Conservation (phyloP, 2,329 filamentous ascomycete genomes). For the Colletotrichum incanum region DNA sequence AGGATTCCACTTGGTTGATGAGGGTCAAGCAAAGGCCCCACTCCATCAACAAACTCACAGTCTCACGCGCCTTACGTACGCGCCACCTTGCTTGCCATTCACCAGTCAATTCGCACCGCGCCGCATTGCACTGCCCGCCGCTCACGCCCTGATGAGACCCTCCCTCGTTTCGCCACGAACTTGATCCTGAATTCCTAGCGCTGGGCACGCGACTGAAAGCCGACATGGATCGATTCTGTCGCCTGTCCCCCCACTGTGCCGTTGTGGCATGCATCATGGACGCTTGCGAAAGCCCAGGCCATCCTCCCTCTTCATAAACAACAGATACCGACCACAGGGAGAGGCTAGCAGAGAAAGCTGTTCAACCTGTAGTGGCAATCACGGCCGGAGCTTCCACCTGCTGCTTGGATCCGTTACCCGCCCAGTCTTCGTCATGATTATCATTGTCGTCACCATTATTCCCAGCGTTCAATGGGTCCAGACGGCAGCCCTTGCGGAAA, state of each 20-base stretch:
- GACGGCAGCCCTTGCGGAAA: background rate
- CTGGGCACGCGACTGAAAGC: slow-evolving; percentile 36
- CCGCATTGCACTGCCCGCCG: slow-evolving; percentile 26
- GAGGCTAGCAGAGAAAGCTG: background rate
- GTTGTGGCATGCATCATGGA: slow-evolving; percentile 12
- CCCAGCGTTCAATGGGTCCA: background rate
- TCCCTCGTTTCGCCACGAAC: slow-evolving; percentile 32
- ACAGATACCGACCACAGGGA: background rate
- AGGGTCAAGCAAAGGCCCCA: slow-evolving; percentile 25
- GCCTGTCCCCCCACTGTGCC: background rate
- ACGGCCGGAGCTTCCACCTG: background rate
- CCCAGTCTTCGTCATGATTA: background rate
- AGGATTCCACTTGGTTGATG: slow-evolving; percentile 22
- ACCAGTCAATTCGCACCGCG: background rate
- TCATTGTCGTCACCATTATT: slow-evolving; percentile 8
- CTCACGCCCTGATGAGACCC: slow-evolving; percentile 19
- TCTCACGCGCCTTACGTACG: background rate
- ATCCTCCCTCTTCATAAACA: background rate
- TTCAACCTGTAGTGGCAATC: background rate
- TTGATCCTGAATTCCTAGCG: slow-evolving; percentile 26
- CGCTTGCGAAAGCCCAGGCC: slow-evolving; percentile 1
- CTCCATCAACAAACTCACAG: slow-evolving; percentile 8
- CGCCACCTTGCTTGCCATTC: background rate
- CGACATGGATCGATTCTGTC: slow-evolving; percentile 15
- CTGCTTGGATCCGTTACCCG: background rate